These are phyloP conservation scores for Trapa bicornis DNA, from an alignment of 345 rosid genomes.

Conservation along the genomic window DNA sequence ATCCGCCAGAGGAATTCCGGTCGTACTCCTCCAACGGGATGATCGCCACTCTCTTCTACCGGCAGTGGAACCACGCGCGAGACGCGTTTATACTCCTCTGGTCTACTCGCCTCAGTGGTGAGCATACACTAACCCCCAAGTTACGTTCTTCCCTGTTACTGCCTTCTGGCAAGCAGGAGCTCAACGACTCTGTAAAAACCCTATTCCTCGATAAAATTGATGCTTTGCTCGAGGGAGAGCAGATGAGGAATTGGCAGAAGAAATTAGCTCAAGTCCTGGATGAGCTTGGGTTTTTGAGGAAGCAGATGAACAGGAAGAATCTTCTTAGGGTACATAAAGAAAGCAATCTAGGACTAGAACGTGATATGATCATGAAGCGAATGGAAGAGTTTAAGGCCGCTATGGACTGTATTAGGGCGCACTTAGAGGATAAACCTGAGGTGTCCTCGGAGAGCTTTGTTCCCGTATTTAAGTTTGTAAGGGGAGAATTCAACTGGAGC, in stretches of 20 bases:
- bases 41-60: slow-evolving; percentile 9
- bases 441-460: slow-evolving; percentile 8
- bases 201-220: slow-evolving; percentile 26
- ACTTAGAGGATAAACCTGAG: slow-evolving; percentile 21
- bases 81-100: slow-evolving; percentile 10
- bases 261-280: slow-evolving; percentile 15
- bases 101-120: slow-evolving; percentile 4
- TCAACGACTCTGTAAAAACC: slow-evolving; percentile 20
- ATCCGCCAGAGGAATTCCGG: slow-evolving; percentile 4
- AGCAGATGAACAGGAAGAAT: slow-evolving; percentile 4
- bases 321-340: not conserved
- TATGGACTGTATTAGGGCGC: slow-evolving; percentile 34
- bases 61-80: slow-evolving; percentile 13
- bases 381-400: slow-evolving; percentile 43
- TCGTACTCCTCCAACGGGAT: not conserved
- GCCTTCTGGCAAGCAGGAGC: slow-evolving; percentile 32
- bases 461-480: slow-evolving; percentile 24
- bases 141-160: slow-evolving; percentile 21
- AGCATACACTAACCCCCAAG: slow-evolving; percentile 1
- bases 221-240: slow-evolving; percentile 31
- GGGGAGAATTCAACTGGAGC: slow-evolving; percentile 33
- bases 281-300: slow-evolving; percentile 16
- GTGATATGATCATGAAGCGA: slow-evolving; percentile 25
- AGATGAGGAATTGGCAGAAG: slow-evolving; percentile 22
- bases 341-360: slow-evolving; percentile 27